Conservation (phyloP, 306 rosid genomes). For the Vigna unguiculata region DNA sequence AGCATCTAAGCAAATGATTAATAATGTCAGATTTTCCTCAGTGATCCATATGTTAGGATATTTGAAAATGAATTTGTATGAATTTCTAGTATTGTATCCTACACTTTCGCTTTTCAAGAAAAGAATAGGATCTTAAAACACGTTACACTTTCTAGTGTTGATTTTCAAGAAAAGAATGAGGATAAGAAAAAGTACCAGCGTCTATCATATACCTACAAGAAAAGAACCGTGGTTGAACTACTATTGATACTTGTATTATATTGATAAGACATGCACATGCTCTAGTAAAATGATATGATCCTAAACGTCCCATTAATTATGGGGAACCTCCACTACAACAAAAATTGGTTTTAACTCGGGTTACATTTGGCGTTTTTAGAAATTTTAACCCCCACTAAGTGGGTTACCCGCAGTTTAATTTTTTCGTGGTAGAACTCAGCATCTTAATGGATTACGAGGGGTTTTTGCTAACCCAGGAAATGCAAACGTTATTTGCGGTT, state of each 20-base stretch:
- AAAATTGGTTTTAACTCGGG: too few species aligned
- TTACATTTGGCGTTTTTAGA: too few species aligned
- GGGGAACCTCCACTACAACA: too few species aligned
- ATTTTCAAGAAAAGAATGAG: neutral
- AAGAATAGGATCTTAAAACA: neutral
- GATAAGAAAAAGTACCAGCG: neutral
- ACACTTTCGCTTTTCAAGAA: neutral
- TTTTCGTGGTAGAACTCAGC: too few species aligned
- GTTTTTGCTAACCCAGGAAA: too few species aligned
- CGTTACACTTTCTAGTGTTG: neutral
- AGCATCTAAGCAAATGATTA: neutral
- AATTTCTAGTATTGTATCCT: neutral
- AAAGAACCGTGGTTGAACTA: neutral
- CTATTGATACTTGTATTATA: neutral
- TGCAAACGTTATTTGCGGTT: too few species aligned
- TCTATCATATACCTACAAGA: slow-evolving; percentile 4
- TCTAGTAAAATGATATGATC: too few species aligned
- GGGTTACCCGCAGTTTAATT: too few species aligned
- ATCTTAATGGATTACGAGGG: too few species aligned
- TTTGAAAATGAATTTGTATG: neutral
- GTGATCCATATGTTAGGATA: neutral
- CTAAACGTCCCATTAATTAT: too few species aligned
- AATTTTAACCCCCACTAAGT: too few species aligned
- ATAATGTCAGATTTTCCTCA: slow-evolving; percentile 2
- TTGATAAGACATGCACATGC: too few species aligned